Evolutionary conservation across 306 rosid genomes (phyloP).

Genomic region (Vigna unguiculata): DNA sequence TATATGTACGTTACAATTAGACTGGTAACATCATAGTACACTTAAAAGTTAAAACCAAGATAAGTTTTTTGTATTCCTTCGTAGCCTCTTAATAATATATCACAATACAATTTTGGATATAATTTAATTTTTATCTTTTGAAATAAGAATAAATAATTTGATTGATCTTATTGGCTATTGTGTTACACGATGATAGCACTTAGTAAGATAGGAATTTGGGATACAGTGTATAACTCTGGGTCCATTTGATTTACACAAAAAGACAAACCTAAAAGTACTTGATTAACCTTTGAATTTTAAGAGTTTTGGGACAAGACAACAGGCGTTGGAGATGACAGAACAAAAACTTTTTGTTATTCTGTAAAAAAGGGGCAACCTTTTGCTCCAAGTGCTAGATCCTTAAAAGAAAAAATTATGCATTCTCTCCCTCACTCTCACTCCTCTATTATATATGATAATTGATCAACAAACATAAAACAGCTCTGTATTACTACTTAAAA

Average conservation of each 20-base stretch:
- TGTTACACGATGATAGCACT: constrained; percentile 24
- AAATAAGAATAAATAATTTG: not conserved
- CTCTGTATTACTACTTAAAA: no score
- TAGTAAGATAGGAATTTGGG: constrained; percentile 32
- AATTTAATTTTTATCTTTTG: constrained; percentile 23
- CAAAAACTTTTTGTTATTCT: no score
- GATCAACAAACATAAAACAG: no score
- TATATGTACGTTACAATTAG: not conserved
- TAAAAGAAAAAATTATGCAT: no score
- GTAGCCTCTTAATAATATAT: constrained; percentile 22
- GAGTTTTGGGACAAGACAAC: no score
- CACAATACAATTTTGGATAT: constrained; percentile 7
- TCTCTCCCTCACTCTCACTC: no score
- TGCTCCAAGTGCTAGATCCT: no score
- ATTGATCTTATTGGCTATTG: not conserved
- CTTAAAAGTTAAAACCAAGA: not conserved
- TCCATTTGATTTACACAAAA: not conserved
- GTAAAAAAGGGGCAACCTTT: no score
- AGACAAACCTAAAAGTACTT: not conserved
- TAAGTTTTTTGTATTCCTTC: constrained; percentile 20
- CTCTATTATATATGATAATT: no score
- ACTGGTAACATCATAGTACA: not conserved
- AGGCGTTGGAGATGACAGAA: no score
- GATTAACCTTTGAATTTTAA: not conserved
- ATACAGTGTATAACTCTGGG: constrained; percentile 12